Evolutionary conservation across 495 filamentous ascomycete genomes (phyloP).

Genomic region (Penicillium argentinense): DNA sequence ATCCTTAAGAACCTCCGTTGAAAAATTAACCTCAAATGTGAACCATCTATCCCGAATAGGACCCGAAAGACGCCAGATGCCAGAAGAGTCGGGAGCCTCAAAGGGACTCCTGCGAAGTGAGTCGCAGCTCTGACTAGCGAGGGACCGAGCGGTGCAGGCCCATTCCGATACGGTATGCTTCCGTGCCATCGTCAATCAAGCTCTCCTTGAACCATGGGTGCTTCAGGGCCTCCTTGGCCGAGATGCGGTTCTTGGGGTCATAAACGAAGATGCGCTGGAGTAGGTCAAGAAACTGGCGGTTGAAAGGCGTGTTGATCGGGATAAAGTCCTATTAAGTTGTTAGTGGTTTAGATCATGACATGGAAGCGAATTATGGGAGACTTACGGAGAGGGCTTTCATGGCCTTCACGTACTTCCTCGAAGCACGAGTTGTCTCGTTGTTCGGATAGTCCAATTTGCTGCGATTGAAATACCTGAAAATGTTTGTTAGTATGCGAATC

Average conservation of each 20-base stretch:
- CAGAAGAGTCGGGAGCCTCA: conserved; percentile 7
- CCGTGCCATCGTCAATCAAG: conserved; percentile 87
- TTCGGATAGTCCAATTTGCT: conserved; percentile 86
- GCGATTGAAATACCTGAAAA: conserved; percentile 77
- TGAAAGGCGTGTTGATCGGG: conserved; percentile 73
- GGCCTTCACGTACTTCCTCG: conserved; percentile 86
- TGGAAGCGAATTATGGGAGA: not conserved
- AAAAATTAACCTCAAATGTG: conserved; percentile 35
- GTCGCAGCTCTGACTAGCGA: conserved; percentile 18
- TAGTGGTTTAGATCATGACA: not conserved
- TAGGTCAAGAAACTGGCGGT: conserved; percentile 83
- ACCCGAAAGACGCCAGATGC: conserved; percentile 28
- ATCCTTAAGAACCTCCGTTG: conserved; percentile 10
- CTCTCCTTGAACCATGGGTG: conserved; percentile 94
- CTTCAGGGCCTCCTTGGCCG: conserved; percentile 84
- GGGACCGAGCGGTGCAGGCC: conserved; percentile 33
- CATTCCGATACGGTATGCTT: conserved; percentile 71
- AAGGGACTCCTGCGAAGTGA: conserved; percentile 16
- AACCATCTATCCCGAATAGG: conserved; percentile 36
- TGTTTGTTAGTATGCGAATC: conserved; percentile 3
- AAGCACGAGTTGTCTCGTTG: conserved; percentile 80
- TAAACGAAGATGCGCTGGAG: conserved; percentile 92
- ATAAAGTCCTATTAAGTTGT: conserved; percentile 77
- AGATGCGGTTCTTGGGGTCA: conserved; percentile 86
- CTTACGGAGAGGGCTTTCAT: conserved; percentile 89